A percentile compares a stretch with the other conserved stretches of the same genome.
phyloP scores from a whole-genome alignment of 2,329 filamentous ascomycete species.

The Diaporthe ampelina region DNA sequence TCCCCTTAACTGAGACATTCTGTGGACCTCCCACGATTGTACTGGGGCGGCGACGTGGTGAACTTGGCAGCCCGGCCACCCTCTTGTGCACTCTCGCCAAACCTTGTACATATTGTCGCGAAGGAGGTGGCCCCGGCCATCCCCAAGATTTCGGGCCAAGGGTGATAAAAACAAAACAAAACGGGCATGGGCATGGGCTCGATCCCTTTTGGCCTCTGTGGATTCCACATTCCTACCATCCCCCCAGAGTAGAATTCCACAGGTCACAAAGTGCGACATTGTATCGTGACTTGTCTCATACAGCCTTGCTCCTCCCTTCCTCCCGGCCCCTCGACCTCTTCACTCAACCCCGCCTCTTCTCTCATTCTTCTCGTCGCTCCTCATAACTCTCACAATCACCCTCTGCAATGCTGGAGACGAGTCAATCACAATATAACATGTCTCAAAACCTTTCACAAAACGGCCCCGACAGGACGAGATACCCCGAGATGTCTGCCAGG shows the following conservation, averaged over 20 bases:
- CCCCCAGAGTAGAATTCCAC: conserved; percentile 17
- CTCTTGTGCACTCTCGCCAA: conserved; percentile 19
- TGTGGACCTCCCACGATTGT: conserved; percentile 20
- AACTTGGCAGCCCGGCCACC: conserved; percentile 11
- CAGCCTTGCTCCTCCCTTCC: conserved; percentile 32
- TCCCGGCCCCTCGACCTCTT: conserved; percentile 22
- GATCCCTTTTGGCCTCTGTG: conserved; percentile 7
- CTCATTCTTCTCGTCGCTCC: background rate
- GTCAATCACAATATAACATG: conserved; percentile 32
- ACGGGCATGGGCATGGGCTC: conserved; percentile 14
- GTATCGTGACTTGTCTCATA: conserved; percentile 35
- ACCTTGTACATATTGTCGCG: conserved; percentile 24
- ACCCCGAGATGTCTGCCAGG: conserved; percentile 15
- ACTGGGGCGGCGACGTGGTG: conserved; percentile 12
- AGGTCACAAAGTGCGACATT: conserved; percentile 35
- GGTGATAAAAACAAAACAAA: conserved; percentile 34
- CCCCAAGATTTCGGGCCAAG: conserved; percentile 18
- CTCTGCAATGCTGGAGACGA: conserved; percentile 14
- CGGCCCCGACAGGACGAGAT: conserved; percentile 8
- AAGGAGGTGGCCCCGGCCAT: conserved; percentile 14
- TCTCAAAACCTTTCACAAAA: conserved; percentile 24
- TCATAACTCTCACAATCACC: conserved; percentile 9
- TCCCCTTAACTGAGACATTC: conserved; percentile 34
- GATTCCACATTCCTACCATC: conserved; percentile 32
- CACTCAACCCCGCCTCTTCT: conserved; percentile 4